phyloP scores from a whole-genome alignment of 2,329 filamentous ascomycete species.

The Penicillium corylophilum region DNA sequence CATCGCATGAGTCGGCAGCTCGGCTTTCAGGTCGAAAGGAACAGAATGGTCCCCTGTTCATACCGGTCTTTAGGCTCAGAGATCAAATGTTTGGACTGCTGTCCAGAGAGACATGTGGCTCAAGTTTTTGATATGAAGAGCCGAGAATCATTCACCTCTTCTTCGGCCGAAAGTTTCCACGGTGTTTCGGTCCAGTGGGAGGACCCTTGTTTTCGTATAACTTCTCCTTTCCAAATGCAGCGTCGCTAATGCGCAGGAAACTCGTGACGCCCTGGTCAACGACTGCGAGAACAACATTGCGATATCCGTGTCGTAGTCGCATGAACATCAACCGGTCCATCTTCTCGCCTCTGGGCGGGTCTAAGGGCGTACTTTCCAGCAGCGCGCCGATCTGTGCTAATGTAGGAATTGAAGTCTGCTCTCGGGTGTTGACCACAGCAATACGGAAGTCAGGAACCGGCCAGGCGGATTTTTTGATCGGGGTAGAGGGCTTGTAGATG shows the following conservation, averaged over 20 bases:
- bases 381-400: conserved; percentile 69
- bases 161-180: conserved; percentile 29
- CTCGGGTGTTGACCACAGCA: conserved; percentile 74
- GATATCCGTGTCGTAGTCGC: conserved; percentile 77
- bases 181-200: conserved; percentile 30
- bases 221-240: conserved; percentile 72
- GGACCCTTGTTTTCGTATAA: conserved; percentile 56
- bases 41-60: not conserved
- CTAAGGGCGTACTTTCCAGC: conserved; percentile 70
- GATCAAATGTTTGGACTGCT: not conserved
- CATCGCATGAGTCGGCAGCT: not conserved
- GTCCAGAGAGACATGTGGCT: not conserved
- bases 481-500: conserved; percentile 72
- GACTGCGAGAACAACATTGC: conserved; percentile 81
- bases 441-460: conserved; percentile 80
- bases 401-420: conserved; percentile 66
- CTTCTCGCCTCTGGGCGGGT: conserved; percentile 56
- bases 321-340: conserved; percentile 62
- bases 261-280: conserved; percentile 89
- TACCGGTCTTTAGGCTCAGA: not conserved
- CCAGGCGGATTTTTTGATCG: conserved; percentile 77
- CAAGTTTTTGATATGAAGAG: no score
- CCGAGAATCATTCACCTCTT: conserved; percentile 28
- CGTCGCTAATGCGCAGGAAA: conserved; percentile 78
- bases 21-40: not conserved